These are phyloP conservation scores for Venturia pyrina DNA, from an alignment of 2,329 filamentous ascomycete genomes.

Conservation along the genomic window DNA sequence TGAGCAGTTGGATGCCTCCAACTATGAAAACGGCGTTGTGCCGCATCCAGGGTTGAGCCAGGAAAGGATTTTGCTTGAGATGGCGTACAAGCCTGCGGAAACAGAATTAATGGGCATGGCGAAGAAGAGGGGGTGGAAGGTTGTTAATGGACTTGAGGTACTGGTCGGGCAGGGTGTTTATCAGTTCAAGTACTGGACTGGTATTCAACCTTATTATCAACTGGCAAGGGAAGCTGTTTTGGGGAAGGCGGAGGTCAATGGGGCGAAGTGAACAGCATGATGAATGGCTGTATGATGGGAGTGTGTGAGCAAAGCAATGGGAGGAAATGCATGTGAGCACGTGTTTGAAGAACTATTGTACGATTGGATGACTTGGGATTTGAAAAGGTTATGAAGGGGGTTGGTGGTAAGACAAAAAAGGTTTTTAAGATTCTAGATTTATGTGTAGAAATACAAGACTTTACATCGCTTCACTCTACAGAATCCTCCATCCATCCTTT, in stretches of 20 bases:
- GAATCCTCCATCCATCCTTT: too few species aligned
- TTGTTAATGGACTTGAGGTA: conserved; percentile 80
- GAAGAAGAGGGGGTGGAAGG: conserved; percentile 65
- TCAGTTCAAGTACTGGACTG: conserved; percentile 84
- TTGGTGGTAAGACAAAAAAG: too few species aligned
- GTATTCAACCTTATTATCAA: conserved; percentile 61
- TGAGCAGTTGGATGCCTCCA: conserved; percentile 20
- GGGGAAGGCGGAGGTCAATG: not conserved
- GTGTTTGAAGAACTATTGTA: too few species aligned
- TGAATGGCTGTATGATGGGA: too few species aligned
- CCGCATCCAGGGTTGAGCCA: conserved; percentile 20
- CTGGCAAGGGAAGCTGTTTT: conserved; percentile 45
- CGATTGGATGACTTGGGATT: too few species aligned
- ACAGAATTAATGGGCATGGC: conserved; percentile 83
- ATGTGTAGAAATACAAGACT: too few species aligned
- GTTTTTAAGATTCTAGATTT: too few species aligned
- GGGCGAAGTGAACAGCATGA: too few species aligned
- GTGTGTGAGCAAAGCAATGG: too few species aligned
- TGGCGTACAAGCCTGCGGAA: conserved; percentile 86
- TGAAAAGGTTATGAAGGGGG: too few species aligned
- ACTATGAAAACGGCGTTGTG: conserved; percentile 17
- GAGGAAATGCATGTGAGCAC: too few species aligned
- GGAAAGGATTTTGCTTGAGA: conserved; percentile 61
- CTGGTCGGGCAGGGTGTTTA: conserved; percentile 76
- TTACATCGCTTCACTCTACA: too few species aligned